Conservation (phyloP, 2,329 filamentous ascomycete species). For the Ophiocordyceps camponoti-rufipedis region DNA sequence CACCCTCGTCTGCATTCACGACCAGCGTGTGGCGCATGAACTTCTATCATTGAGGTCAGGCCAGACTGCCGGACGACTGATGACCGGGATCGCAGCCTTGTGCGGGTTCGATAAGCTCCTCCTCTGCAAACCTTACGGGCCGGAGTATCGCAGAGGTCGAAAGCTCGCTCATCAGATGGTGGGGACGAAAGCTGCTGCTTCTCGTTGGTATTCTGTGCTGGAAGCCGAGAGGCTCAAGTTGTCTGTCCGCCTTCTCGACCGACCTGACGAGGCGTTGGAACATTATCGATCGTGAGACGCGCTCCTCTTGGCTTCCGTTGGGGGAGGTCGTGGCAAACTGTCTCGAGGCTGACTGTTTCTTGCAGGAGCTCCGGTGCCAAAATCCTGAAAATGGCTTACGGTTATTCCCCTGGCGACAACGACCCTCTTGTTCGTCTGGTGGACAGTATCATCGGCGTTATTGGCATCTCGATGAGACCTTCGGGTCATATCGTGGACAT, state of each 20-base stretch:
- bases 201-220: not conserved
- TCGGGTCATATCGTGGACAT: slow-evolving; percentile 13
- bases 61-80: not conserved
- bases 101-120: not conserved
- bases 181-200: not conserved
- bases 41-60: slow-evolving; percentile 11
- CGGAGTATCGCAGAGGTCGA: not conserved
- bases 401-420: slow-evolving; percentile 11
- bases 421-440: slow-evolving; percentile 14
- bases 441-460: slow-evolving; percentile 5
- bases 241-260: not conserved
- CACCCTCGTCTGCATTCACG: slow-evolving; percentile 22
- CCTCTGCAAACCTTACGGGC: not conserved
- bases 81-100: not conserved
- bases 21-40: slow-evolving; percentile 14
- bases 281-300: not conserved
- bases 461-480: slow-evolving; percentile 5
- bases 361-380: slow-evolving; percentile 3
- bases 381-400: slow-evolving; percentile 7
- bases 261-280: not conserved
- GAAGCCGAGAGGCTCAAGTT: not conserved
- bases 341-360: too few relatives aligned
- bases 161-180: not conserved
- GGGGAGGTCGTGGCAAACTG: not conserved
- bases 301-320: not conserved